Conservation (phyloP, 2,329 filamentous ascomycete species). For the Botrytis hyacinthi region DNA sequence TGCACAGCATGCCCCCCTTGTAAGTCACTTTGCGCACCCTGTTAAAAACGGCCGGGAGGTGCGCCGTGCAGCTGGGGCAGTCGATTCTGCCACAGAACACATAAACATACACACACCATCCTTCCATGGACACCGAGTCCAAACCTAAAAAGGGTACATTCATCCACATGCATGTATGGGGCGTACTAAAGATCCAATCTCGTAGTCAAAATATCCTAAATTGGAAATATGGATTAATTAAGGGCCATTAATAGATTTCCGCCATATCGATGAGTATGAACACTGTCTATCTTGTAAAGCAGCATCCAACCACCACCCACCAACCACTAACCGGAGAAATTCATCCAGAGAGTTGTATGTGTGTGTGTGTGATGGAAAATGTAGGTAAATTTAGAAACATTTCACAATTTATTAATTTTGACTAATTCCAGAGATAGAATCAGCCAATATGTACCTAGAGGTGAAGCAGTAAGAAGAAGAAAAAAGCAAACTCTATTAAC, state of each 20-base stretch:
- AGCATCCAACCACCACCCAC: constrained; percentile 30
- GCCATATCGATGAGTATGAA: constrained; percentile 6
- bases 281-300: constrained; percentile 25
- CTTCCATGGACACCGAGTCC: constrained; percentile 16
- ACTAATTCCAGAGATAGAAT: constrained; percentile 15
- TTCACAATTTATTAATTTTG: not conserved
- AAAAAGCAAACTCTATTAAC: not conserved
- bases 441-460: not conserved
- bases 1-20: constrained; percentile 22
- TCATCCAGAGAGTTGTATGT: not conserved
- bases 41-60: constrained; percentile 23
- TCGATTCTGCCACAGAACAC: constrained; percentile 20
- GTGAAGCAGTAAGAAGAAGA: not conserved
- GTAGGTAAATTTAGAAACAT: constrained; percentile 19
- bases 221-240: constrained; percentile 32
- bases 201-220: constrained; percentile 13
- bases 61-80: constrained; percentile 20
- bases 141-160: constrained; percentile 18
- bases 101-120: not conserved
- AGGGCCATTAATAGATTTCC: constrained; percentile 32
- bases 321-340: constrained; percentile 31
- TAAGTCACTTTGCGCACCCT: constrained; percentile 19
- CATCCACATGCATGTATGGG: constrained; percentile 19
- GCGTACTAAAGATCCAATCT: constrained; percentile 21
- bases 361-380: not conserved